These are phyloP conservation scores for Fragaria nilgerrensis DNA, from an alignment of 306 rosid species.

Conservation along the genomic window DNA sequence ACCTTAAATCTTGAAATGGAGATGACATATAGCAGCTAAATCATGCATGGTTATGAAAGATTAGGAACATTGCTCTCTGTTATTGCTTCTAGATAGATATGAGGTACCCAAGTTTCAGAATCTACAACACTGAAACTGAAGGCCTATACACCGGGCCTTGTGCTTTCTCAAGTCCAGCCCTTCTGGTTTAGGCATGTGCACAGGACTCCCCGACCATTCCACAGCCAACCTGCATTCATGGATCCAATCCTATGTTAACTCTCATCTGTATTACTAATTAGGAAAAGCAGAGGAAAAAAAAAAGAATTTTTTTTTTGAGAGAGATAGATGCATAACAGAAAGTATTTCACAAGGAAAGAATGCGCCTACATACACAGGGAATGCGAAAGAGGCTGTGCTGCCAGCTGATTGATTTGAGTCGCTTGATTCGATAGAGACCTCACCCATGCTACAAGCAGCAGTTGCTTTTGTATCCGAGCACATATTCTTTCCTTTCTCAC, in stretches of 20 bases:
- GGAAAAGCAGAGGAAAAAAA: no score
- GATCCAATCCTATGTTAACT: neutral
- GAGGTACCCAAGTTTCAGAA: slow-evolving; percentile 32
- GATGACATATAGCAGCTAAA: neutral
- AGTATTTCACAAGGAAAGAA: neutral
- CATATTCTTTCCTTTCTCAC: slow-evolving; percentile 30
- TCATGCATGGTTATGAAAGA: neutral
- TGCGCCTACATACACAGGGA: slow-evolving; percentile 64
- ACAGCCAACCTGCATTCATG: slow-evolving; percentile 46
- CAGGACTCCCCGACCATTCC: slow-evolving; percentile 80
- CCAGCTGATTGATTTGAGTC: slow-evolving; percentile 50
- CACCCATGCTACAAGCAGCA: slow-evolving; percentile 12
- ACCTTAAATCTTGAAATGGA: neutral
- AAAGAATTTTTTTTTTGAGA: neutral
- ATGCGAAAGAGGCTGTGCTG: slow-evolving; percentile 64
- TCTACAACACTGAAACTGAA: slow-evolving; percentile 71
- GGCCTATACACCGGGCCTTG: slow-evolving; percentile 37
- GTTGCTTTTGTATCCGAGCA: slow-evolving; percentile 15
- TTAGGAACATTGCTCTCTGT: neutral
- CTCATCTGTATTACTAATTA: neutral
- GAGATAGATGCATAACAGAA: neutral
- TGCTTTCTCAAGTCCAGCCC: slow-evolving; percentile 48
- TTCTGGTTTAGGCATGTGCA: slow-evolving; percentile 61
- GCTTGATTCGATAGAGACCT: slow-evolving; percentile 38
- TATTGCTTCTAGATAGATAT: neutral